Evolutionary conservation across 768 basidiomycete genomes (phyloP).

Genomic region (Agaricus blazei): DNA sequence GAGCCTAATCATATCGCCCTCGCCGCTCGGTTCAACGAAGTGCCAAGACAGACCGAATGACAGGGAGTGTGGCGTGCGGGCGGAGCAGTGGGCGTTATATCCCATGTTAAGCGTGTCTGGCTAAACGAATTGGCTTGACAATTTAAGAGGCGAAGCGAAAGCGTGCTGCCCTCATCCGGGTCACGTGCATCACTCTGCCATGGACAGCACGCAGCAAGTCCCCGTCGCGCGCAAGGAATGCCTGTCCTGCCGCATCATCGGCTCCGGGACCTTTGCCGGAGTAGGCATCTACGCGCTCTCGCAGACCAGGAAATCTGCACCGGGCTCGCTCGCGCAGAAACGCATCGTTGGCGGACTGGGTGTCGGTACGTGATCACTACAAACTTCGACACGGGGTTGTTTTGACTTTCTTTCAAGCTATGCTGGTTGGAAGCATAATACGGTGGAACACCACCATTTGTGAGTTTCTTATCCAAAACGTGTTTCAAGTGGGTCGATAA

Average conservation of each 20-base stretch:
- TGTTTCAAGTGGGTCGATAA: background rate
- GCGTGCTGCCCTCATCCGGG: no score
- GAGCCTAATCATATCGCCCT: slow-evolving; percentile 5
- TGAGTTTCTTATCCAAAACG: background rate
- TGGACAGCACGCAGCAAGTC: background rate
- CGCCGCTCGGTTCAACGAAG: background rate
- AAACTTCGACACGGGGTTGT: background rate
- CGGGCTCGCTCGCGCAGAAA: slow-evolving; percentile 58
- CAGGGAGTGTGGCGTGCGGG: background rate
- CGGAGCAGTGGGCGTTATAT: background rate
- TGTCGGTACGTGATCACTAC: slow-evolving; percentile 38
- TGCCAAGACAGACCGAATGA: background rate
- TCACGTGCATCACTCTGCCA: background rate
- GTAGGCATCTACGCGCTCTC: slow-evolving; percentile 66
- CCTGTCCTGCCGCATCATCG: slow-evolving; percentile 64
- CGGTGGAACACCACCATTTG: slow-evolving; percentile 29
- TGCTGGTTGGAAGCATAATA: slow-evolving; percentile 33
- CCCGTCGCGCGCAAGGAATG: slow-evolving; percentile 41
- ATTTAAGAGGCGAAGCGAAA: background rate
- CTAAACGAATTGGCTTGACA: background rate
- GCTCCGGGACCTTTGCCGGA: slow-evolving; percentile 56
- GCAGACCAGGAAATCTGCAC: slow-evolving; percentile 57
- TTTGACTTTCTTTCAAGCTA: slow-evolving; percentile 17
- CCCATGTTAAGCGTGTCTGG: background rate
- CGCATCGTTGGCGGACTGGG: slow-evolving; percentile 58